These are phyloP conservation scores for Erodium maritimum DNA, from an alignment of 345 rosid species.

Conservation along the genomic window DNA sequence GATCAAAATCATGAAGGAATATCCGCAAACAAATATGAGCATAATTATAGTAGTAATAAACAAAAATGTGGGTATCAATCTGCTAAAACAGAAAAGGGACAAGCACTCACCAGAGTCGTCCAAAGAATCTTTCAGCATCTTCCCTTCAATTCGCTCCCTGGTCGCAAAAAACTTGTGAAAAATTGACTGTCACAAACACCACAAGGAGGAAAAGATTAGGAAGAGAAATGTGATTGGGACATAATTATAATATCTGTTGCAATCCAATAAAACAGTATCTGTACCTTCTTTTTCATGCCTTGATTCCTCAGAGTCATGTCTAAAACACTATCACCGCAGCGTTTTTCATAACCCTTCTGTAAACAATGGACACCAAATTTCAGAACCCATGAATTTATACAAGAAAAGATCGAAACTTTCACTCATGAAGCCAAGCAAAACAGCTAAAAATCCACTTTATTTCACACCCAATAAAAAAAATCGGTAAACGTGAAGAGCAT, in stretches of 20 bases:
- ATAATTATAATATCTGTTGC: not conserved
- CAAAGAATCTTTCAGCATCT: slow-evolving; percentile 13
- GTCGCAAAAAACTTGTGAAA: slow-evolving; percentile 23
- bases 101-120: slow-evolving; percentile 22
- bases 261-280: not conserved
- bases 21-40: not conserved
- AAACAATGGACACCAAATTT: too few relatives aligned
- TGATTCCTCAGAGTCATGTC: slow-evolving; percentile 25
- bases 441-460: not conserved
- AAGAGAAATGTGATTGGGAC: not conserved
- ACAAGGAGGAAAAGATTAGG: not conserved
- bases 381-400: too few relatives aligned
- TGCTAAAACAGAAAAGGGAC: not conserved
- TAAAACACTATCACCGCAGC: slow-evolving; percentile 3
- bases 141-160: slow-evolving; percentile 21
- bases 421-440: not conserved
- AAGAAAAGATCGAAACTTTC: too few relatives aligned
- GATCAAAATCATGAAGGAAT: not conserved
- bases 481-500: not conserved
- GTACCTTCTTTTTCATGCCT: slow-evolving; percentile 26
- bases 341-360: slow-evolving; percentile 9
- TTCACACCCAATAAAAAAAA: not conserved
- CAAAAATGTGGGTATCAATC: too few relatives aligned
- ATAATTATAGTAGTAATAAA: too few relatives aligned
- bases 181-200: slow-evolving; percentile 22